phyloP scores from a whole-genome alignment of 2,329 filamentous ascomycete species.

The Paecilomyces niveus region DNA sequence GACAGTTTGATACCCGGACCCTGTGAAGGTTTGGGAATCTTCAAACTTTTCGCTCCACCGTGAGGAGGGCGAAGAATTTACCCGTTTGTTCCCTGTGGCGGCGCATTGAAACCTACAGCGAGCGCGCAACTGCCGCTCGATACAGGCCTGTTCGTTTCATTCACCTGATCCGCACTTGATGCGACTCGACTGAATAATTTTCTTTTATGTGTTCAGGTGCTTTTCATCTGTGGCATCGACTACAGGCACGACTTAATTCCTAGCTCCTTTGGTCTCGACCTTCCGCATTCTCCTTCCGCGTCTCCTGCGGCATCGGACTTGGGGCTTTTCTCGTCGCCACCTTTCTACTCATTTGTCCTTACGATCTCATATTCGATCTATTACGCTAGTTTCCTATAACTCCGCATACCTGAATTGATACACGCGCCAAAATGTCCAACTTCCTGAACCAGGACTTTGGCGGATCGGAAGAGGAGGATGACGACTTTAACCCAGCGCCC shows the following conservation, averaged over 20 bases:
- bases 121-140: neutral
- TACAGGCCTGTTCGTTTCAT: neutral
- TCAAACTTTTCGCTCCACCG: neutral
- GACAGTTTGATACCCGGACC: neutral
- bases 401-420: neutral
- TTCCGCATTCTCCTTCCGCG: neutral
- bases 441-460: constrained; percentile 46
- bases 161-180: neutral
- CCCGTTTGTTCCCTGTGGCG: neutral
- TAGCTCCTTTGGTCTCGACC: neutral
- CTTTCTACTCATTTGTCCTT: neutral
- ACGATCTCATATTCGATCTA: neutral
- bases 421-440: constrained; percentile 26
- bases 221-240: neutral
- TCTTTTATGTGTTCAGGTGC: neutral
- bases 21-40: neutral
- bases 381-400: neutral
- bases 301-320: neutral
- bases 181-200: neutral
- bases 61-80: neutral
- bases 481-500: constrained; percentile 80
- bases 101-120: neutral
- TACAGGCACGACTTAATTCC: neutral
- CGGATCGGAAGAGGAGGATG: constrained; percentile 65
- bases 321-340: neutral